Evolutionary conservation across 2,329 filamentous ascomycete species (phyloP), one percentile per base, ranked within the genome.

Genomic region (Botrytis tulipae): DNA sequence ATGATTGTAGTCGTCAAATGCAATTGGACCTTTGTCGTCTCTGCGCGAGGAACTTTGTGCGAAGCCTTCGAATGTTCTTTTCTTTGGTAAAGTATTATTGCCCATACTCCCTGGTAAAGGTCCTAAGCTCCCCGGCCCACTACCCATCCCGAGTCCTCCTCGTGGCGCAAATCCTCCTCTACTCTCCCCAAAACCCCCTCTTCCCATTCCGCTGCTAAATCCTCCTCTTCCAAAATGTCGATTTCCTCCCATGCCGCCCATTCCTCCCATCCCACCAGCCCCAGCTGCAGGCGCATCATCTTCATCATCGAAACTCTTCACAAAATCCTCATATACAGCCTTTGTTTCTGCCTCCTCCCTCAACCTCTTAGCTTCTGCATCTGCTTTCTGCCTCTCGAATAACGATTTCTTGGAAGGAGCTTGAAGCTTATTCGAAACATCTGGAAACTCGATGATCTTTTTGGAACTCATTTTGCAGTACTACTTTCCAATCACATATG

Each of bases 281-380:
- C 75, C 62, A 77, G 73, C 75, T 48, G 75, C 74, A 73, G 71
- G 74, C 14, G 78, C 79, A 37, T 83, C 81, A 74, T 88, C 87
- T 54, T 86, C 89, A 59, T 87, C 85, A 40, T 90, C 90, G 78
- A 93, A 93, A 72, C 88, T 94, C 82, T 95, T 95, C 73, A 96
- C 89, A 77, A 97, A 97, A 77, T 95, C 93, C 78, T 94, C 90
- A 82, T 95, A 93, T 0, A 94, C 93, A 37, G 93, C 94, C 35
- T 92, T 93, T 10, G 93, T 97, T 83, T 97, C 95, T 77, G 92
- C 93, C 79, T 92, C 92, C 82, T 97, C 95, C 77, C 93, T 89
- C 78, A 89, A 87, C 74, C 93, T 91, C 84, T 97, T 97, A 37
- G 93, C 94, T 85, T 97, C 94, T 73, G 93, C 93, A 81, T 97